phyloP scores from a whole-genome alignment of 306 rosid genomes.

The apple (Malus domestica) region DNA sequence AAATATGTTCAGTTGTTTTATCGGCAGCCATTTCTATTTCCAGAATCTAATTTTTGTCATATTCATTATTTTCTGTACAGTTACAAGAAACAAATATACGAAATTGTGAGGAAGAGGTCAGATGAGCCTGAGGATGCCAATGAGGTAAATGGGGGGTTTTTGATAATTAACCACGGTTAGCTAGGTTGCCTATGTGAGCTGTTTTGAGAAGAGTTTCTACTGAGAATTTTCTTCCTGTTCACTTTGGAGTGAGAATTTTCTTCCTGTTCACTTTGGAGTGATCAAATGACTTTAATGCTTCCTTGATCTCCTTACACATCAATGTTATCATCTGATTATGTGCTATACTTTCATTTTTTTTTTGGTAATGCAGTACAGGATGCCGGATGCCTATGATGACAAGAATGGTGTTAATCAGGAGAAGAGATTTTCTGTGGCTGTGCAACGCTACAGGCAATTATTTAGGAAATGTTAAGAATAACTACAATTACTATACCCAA shows the following conservation, averaged over 20 bases:
- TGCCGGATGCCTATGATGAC: conserved; percentile 90
- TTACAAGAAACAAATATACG: conserved; percentile 73
- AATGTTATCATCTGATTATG: conserved; percentile 13
- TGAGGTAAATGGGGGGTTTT: conserved; percentile 50
- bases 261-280: neutral
- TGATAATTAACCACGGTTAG: neutral
- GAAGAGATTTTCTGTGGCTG: conserved; percentile 75
- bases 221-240: neutral
- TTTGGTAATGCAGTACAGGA: conserved; percentile 66
- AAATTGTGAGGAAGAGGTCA: conserved; percentile 65
- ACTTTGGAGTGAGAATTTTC: neutral
- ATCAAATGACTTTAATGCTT: neutral
- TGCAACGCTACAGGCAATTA: conserved; percentile 54
- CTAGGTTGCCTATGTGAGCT: neutral
- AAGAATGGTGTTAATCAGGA: conserved; percentile 84
- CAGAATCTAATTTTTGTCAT: neutral
- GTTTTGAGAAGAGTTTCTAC: neutral
- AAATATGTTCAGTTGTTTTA: neutral
- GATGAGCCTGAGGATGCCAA: conserved; percentile 59
- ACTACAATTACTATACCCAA: neutral
- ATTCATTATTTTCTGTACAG: conserved; percentile 30
- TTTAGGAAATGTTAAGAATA: conserved; percentile 17
- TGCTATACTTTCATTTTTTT: conserved; percentile 5
- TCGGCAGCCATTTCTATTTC: neutral
- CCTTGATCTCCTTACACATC: neutral